Percentiles rank a stretch among this genome's conserved stretches.
Conservation (phyloP, 2,329 filamentous ascomycete genomes). For the Fusarium sp. region DNA sequence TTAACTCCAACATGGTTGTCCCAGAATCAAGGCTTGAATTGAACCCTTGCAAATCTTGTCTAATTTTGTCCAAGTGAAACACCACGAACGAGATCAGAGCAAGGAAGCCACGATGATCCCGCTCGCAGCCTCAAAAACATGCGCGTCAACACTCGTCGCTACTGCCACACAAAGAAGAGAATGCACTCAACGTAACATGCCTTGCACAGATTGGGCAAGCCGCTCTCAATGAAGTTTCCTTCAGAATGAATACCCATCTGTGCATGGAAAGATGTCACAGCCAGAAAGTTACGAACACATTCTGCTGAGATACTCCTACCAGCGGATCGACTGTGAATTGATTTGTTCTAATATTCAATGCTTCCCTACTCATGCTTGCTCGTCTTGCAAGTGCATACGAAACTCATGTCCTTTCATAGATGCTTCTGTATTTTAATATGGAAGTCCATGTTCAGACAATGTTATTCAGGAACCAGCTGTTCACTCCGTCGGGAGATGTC, state of each 20-base stretch:
- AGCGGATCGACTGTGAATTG: neutral
- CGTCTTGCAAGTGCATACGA: neutral
- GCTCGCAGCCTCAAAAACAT: neutral
- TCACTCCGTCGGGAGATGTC: neutral
- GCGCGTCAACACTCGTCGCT: constrained; percentile 24
- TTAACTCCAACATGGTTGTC: constrained; percentile 1
- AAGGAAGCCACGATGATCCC: neutral
- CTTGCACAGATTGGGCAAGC: neutral
- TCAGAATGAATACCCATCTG: neutral
- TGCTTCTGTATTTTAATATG: neutral
- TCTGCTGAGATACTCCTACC: neutral
- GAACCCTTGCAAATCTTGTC: constrained; percentile 16
- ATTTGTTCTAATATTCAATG: neutral
- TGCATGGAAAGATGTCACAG: neutral
- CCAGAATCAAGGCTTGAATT: constrained; percentile 15
- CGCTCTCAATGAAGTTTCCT: neutral
- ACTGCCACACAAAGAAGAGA: neutral
- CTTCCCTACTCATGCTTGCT: neutral
- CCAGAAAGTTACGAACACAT: neutral
- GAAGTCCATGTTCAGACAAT: constrained; percentile 8
- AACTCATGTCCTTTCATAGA: neutral
- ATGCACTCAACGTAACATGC: neutral
- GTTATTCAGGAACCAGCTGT: neutral
- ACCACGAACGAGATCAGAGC: neutral
- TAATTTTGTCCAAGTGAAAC: constrained; percentile 24